Percentiles rank a stretch among this genome's conserved stretches.
These are phyloP conservation scores for Suillus paluster DNA, from an alignment of 768 basidiomycete species.

Conservation along the genomic window DNA sequence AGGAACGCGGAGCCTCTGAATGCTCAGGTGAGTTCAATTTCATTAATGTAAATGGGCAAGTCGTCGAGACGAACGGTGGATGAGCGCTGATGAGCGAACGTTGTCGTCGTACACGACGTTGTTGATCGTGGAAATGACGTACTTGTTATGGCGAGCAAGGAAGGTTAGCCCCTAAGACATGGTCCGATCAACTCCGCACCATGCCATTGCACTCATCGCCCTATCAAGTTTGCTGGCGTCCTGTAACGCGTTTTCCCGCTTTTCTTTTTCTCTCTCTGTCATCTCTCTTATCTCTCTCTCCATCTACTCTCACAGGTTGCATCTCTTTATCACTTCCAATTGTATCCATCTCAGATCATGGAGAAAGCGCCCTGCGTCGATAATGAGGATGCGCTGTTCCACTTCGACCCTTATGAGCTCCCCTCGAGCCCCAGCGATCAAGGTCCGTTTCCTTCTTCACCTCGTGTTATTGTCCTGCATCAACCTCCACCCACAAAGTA, in stretches of 20 bases:
- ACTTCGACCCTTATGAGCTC: constrained; percentile 52
- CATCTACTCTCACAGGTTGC: constrained; percentile 12
- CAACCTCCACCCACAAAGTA: constrained; percentile 15
- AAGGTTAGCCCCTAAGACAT: constrained; percentile 6
- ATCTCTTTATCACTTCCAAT: constrained; percentile 23
- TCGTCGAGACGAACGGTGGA: neutral
- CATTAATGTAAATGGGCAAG: neutral
- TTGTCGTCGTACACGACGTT: neutral
- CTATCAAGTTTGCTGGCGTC: constrained; percentile 29
- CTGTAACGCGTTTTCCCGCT: constrained; percentile 10
- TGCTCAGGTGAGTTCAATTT: neutral
- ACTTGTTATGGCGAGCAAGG: constrained; percentile 1
- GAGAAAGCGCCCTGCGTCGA: constrained; percentile 49
- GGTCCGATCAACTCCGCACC: neutral
- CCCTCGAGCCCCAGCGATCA: neutral
- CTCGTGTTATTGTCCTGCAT: constrained; percentile 5
- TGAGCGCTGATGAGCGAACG: neutral
- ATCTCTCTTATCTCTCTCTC: constrained; percentile 21
- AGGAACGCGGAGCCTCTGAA: neutral
- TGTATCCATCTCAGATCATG: constrained; percentile 32
- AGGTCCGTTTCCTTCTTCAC: constrained; percentile 13
- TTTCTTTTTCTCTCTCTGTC: constrained; percentile 10
- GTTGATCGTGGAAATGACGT: neutral
- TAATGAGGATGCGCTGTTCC: constrained; percentile 56
- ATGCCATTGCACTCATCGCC: constrained; percentile 1